phyloP scores from a whole-genome alignment of 805 yeast genomes.

The Wickerhamomyces alni region DNA sequence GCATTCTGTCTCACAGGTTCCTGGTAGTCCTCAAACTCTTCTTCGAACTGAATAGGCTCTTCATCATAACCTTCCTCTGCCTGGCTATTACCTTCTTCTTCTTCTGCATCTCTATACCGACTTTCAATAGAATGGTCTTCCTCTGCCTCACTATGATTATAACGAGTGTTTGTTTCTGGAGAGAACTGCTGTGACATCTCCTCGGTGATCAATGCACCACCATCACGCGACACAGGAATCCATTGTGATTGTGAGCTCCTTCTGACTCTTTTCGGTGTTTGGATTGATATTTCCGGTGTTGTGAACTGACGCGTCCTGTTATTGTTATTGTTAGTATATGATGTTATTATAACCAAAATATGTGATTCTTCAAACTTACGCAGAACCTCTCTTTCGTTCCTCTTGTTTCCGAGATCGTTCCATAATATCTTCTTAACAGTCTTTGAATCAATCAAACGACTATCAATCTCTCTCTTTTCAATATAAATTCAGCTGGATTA shows the following conservation, averaged over 20 bases:
- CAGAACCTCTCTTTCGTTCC: conserved; percentile 4
- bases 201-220: conserved; percentile 18
- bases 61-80: not conserved
- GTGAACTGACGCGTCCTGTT: conserved; percentile 7
- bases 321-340: not conserved
- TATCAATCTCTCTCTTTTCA: too few relatives aligned
- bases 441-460: not conserved
- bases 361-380: not conserved
- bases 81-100: not conserved
- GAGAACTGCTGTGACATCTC: conserved; percentile 8
- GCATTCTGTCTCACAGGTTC: not conserved
- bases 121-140: not conserved
- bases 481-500: too few relatives aligned
- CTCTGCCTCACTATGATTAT: not conserved
- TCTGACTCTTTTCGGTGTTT: conserved; percentile 8
- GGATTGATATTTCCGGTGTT: conserved; percentile 8
- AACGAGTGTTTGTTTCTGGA: conserved; percentile 3
- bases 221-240: conserved; percentile 12
- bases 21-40: too few relatives aligned
- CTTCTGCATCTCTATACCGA: too few relatives aligned
- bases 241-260: too few relatives aligned
- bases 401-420: not conserved
- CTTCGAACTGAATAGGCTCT: not conserved
- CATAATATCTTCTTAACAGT: not conserved
- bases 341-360: not conserved